Base-by-base conservation (phyloP, 2,329 filamentous ascomycete genomes). In the Aspergillus sp. region DNA sequence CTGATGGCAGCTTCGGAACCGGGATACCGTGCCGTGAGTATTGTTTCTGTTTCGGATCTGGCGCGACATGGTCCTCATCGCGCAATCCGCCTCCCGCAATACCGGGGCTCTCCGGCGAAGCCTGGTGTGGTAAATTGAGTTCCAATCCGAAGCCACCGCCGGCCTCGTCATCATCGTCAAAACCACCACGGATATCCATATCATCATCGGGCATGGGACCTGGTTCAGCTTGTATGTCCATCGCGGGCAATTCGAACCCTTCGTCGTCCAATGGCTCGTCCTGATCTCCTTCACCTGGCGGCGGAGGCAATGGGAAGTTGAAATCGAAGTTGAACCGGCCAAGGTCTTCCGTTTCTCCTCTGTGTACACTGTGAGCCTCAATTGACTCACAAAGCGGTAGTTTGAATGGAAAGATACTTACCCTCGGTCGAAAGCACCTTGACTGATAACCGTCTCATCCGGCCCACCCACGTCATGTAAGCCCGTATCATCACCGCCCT, bases 1-100 rank as follows among this genome's bases (percentile, higher is more conserved):
- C 77, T 1, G 79, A 71, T 2, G 90, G 88, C 38, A 95, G 71
- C 1, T 84, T 83, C 1, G 88, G 86, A 55, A 90, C 90, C 51
- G 85, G 80, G 44, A 86, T 82, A 22, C 88, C 88, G 60, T 90
- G 76, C 43, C 79, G 79, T 0, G 89, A 94, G 13, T 81, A 57
- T 52, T 78, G 75, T 53, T 80, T 78, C 55, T 81, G 74, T 55
- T 73, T 79, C 10, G 58, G 57, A 15, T 59, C 54, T 38, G 60
- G 59, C 39, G 62, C 59, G 20, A 55, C 53, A 23, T 47, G 43
- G 10, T 54, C 60, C 43, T 67, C 63, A 38, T 64, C 61, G 46
- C 62, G 58, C 62, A 67, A 59, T 7, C 69, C 69, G 20, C 65
- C 65, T 5, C 62, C 64, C 43, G 64, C 57, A 44, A 68, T 48